Evolutionary conservation across 352 stramenopile species (phyloP).

Genomic region (Phytophthora citricola): DNA sequence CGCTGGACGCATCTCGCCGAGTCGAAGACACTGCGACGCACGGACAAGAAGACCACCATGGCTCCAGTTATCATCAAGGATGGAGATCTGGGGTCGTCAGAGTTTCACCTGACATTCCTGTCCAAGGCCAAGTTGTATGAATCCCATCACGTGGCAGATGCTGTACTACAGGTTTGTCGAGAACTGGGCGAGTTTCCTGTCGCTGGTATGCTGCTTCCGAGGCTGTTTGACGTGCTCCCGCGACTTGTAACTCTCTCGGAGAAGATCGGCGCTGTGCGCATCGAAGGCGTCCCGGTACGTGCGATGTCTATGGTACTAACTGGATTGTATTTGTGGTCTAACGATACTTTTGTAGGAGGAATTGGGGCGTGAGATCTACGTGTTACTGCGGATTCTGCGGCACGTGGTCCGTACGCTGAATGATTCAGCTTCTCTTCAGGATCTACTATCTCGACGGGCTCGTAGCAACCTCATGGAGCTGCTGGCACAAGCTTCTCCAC

Average conservation of each 20-base stretch:
- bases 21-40: constrained; percentile 42
- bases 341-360: constrained; percentile 48
- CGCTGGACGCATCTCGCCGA: constrained; percentile 68
- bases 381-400: constrained; percentile 67
- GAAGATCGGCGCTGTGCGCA: constrained; percentile 63
- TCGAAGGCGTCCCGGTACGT: constrained; percentile 78
- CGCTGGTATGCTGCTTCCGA: constrained; percentile 55
- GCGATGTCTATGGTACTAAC: not conserved
- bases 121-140: constrained; percentile 68
- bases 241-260: constrained; percentile 61
- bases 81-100: constrained; percentile 21
- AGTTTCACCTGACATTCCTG: constrained; percentile 75
- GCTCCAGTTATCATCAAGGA: constrained; percentile 33
- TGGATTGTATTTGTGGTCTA: constrained; percentile 5
- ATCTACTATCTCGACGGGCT: constrained; percentile 57
- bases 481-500: constrained; percentile 59
- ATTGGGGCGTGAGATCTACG: constrained; percentile 75
- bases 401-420: constrained; percentile 67
- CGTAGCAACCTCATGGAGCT: constrained; percentile 56
- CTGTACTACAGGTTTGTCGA: constrained; percentile 66
- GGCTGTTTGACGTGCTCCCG: constrained; percentile 68
- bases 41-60: constrained; percentile 34
- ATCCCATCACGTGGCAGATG: constrained; percentile 69
- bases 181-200: constrained; percentile 62
- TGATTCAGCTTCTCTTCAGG: constrained; percentile 49